Conservation (phyloP, 768 basidiomycete genomes). For the Leccinum broughii region DNA sequence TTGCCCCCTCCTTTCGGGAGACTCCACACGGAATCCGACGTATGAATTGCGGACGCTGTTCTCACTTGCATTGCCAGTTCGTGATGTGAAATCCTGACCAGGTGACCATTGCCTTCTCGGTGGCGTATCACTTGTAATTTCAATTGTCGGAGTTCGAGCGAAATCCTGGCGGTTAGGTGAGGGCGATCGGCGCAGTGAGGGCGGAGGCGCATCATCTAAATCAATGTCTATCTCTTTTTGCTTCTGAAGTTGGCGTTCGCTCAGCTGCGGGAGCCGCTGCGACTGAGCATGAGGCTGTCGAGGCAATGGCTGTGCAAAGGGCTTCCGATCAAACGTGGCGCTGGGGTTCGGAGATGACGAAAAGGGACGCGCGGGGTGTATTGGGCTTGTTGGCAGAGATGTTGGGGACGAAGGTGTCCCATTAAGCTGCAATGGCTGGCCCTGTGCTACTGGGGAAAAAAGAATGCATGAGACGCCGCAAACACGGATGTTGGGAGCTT, state of each 20-base stretch:
- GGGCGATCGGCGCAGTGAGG: conserved; percentile 41
- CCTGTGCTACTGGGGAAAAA: conserved; percentile 1
- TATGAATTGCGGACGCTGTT: conserved; percentile 9
- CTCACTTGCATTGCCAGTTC: conserved; percentile 9
- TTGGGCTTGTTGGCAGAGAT: conserved; percentile 27
- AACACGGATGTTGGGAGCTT: not conserved
- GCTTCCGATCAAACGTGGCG: conserved; percentile 25
- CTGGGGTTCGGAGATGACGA: conserved; percentile 23
- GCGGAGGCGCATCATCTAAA: conserved; percentile 46
- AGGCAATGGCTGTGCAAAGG: conserved; percentile 14
- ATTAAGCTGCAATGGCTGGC: conserved; percentile 12
- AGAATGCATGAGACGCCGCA: conserved; percentile 8
- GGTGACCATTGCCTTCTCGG: conserved; percentile 32
- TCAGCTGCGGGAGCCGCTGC: conserved; percentile 20
- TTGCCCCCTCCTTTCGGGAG: conserved; percentile 19
- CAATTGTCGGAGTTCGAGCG: conserved; percentile 28
- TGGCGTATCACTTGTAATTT: conserved; percentile 29
- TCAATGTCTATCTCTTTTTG: conserved; percentile 31
- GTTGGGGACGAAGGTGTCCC: conserved; percentile 9
- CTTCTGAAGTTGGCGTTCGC: conserved; percentile 28
- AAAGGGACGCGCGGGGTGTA: conserved; percentile 12
- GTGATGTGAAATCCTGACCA: conserved; percentile 18
- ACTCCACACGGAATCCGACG: conserved; percentile 10
- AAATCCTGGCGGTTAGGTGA: conserved; percentile 23
- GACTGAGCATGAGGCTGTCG: conserved; percentile 13